These are phyloP conservation scores for Phaeotremella skinneri DNA, from an alignment of 768 basidiomycete genomes.

Conservation along the genomic window DNA sequence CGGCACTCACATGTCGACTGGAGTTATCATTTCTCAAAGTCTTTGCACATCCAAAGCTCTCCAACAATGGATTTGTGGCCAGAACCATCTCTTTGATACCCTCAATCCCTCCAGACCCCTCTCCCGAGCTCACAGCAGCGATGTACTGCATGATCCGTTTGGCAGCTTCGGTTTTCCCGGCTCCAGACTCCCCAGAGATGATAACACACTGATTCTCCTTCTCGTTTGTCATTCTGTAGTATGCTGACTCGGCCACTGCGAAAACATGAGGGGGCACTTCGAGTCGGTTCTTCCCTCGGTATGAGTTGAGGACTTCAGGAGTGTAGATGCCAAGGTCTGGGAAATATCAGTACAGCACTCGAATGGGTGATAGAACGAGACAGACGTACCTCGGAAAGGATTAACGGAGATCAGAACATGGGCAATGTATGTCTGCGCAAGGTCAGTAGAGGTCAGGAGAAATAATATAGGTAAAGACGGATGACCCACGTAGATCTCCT, in stretches of 20 bases:
- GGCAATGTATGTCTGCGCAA: slow-evolving; percentile 82
- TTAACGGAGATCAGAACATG: slow-evolving; percentile 98
- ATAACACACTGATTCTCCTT: slow-evolving; percentile 99
- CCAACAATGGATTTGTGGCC: slow-evolving; percentile 93
- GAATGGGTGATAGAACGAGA: neutral
- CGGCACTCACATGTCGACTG: slow-evolving; percentile 80
- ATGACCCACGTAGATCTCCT: slow-evolving; percentile 74
- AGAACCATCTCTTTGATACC: slow-evolving; percentile 99
- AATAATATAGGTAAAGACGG: slow-evolving; percentile 2
- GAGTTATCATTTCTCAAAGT: slow-evolving; percentile 98
- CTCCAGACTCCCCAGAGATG: slow-evolving; percentile 97
- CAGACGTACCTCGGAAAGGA: slow-evolving; percentile 77
- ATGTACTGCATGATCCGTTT: slow-evolving; percentile 99
- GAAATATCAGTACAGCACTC: slow-evolving; percentile 17
- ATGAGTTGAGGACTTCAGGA: slow-evolving; percentile 77
- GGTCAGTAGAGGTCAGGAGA: neutral
- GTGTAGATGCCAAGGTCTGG: slow-evolving; percentile 96
- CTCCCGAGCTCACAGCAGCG: slow-evolving; percentile 77
- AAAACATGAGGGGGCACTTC: slow-evolving; percentile 99
- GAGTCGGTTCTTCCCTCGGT: slow-evolving; percentile 94
- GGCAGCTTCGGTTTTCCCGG: slow-evolving; percentile 98
- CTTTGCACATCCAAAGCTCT: slow-evolving; percentile 98
- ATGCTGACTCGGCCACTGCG: slow-evolving; percentile 90
- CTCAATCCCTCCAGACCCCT: slow-evolving; percentile 71
- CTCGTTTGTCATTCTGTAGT: slow-evolving; percentile 99